Evolutionary conservation across 805 yeast species (phyloP).

Genomic region (Wickerhamomyces rabaulensis): DNA sequence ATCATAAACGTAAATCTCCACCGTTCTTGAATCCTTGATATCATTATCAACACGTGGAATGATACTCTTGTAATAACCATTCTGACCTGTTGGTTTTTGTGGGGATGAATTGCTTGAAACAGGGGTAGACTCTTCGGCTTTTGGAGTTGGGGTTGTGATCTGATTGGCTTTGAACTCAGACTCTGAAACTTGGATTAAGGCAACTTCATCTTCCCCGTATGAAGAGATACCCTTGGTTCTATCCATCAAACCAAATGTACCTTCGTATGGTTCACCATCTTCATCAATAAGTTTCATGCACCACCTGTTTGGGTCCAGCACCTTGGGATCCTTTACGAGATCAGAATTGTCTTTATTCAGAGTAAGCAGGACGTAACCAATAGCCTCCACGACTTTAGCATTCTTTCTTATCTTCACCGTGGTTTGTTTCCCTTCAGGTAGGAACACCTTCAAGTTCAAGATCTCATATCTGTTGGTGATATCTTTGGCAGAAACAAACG

Average conservation of each 20-base stretch:
- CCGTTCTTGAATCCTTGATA: slow-evolving; percentile 22
- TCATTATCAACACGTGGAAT: slow-evolving; percentile 22
- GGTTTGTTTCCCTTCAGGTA: slow-evolving; percentile 23
- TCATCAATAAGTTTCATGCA: slow-evolving; percentile 81
- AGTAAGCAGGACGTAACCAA: slow-evolving; percentile 45
- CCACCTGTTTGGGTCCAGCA: slow-evolving; percentile 62
- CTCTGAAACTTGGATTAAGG: slow-evolving; percentile 57
- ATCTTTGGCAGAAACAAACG: slow-evolving; percentile 30
- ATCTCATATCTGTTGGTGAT: slow-evolving; percentile 15
- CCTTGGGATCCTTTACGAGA: neutral
- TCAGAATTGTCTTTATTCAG: slow-evolving; percentile 6
- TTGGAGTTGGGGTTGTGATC: slow-evolving; percentile 47
- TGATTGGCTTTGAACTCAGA: slow-evolving; percentile 43
- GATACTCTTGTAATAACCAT: slow-evolving; percentile 34
- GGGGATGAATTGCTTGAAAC: slow-evolving; percentile 3
- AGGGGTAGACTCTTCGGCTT: slow-evolving; percentile 1
- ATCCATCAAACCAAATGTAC: slow-evolving; percentile 82
- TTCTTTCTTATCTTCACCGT: slow-evolving; percentile 26
- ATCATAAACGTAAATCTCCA: slow-evolving; percentile 27
- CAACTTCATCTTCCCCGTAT: slow-evolving; percentile 79
- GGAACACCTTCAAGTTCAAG: slow-evolving; percentile 20
- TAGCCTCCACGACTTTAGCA: slow-evolving; percentile 45
- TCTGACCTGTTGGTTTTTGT: slow-evolving; percentile 16
- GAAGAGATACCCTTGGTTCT: slow-evolving; percentile 60
- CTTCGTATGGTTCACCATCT: slow-evolving; percentile 88